Evolutionary conservation across 2,329 filamentous ascomycete species (phyloP), one percentile per base, ranked within the genome.

Genomic region (Pyrenophora teres): DNA sequence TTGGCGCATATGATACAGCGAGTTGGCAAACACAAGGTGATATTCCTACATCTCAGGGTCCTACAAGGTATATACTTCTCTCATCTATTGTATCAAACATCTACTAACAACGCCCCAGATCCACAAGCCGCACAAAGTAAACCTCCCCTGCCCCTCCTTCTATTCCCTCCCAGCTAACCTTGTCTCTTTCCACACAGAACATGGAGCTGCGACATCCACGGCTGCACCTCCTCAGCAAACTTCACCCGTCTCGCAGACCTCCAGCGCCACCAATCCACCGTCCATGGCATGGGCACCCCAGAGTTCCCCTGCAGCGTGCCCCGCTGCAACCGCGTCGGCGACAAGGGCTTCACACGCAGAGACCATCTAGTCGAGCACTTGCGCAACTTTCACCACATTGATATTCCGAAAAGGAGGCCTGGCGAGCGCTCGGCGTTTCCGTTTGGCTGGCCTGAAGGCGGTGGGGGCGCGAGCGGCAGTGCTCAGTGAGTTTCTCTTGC

Each of bases 301-400:
- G 68, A 68, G 6, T 72, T 63, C 31, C 69, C 70, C 1, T 73
- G 70, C 52, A 61, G 60, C 1, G 64, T 71, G 1, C 56, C 64
- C 0, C 56, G 57, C 32, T 73, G 70, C 53, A 64, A 59, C n/a
- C 67, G 70, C 8, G 53, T 71, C 1, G 68, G 59, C 19, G 62
- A 67, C 37, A 71, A 70, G 52, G 83, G 82, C 0, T 86, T 85
- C 60, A 79, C 80, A 4, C 75, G 83, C 5, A 74, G 77, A 45
- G 83, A 86, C 60, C 83, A 86, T 62, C 72, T 84, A 35, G 76
- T 75, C 33, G 83, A 85, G 62, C 83, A 86, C 64, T 65, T 81
- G 45, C 73, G 83, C 45, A 80, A 80, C 37, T 83, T 79, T 53
- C 83, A 86, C 62, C 76, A 79, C 47, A 67, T 77, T 39, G 73